Evolutionary conservation across 1,284 basidiomycete species (phyloP).

Genomic region (Cutaneotrichosporon dermatis): DNA sequence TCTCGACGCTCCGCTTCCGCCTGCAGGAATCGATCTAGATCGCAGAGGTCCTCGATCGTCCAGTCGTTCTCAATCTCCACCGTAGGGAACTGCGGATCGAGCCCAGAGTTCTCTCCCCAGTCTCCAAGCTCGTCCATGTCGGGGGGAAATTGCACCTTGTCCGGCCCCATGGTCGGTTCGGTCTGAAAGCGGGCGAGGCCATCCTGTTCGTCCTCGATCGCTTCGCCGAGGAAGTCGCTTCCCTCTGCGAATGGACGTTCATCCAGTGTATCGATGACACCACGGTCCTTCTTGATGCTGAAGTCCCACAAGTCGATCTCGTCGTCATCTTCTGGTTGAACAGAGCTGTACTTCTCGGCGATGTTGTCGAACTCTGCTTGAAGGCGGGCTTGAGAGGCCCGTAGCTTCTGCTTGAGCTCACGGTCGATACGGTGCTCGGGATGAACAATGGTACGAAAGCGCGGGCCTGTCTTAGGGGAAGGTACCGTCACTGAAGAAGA

Average conservation of each 20-base stretch:
- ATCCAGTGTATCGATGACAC: slow-evolving; percentile 20
- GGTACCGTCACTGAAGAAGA: neutral
- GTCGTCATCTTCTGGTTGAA: slow-evolving; percentile 45
- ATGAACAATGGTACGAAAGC: slow-evolving; percentile 1
- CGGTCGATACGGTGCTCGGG: neutral
- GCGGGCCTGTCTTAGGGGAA: slow-evolving; percentile 1
- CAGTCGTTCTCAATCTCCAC: slow-evolving; percentile 10
- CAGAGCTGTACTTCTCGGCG: slow-evolving; percentile 35
- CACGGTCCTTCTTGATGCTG: slow-evolving; percentile 31
- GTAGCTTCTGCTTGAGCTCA: neutral
- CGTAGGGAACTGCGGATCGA: slow-evolving; percentile 25
- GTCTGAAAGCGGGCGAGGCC: neutral
- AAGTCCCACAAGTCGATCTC: slow-evolving; percentile 43
- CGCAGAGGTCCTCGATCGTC: slow-evolving; percentile 28
- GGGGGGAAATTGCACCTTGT: slow-evolving; percentile 11
- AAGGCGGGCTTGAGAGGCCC: neutral
- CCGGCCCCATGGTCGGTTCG: slow-evolving; percentile 5
- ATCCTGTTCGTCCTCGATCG: slow-evolving; percentile 15
- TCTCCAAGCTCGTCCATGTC: slow-evolving; percentile 39
- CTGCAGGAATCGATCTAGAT: slow-evolving; percentile 24
- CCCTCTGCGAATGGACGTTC: slow-evolving; percentile 22
- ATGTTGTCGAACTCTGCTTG: slow-evolving; percentile 35
- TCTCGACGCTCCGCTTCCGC: slow-evolving; percentile 1
- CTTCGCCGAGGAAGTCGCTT: slow-evolving; percentile 6
- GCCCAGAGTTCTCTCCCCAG: slow-evolving; percentile 33